phyloP scores from a whole-genome alignment of 148 eudicot species.

The Rhododendron griersonianum region DNA sequence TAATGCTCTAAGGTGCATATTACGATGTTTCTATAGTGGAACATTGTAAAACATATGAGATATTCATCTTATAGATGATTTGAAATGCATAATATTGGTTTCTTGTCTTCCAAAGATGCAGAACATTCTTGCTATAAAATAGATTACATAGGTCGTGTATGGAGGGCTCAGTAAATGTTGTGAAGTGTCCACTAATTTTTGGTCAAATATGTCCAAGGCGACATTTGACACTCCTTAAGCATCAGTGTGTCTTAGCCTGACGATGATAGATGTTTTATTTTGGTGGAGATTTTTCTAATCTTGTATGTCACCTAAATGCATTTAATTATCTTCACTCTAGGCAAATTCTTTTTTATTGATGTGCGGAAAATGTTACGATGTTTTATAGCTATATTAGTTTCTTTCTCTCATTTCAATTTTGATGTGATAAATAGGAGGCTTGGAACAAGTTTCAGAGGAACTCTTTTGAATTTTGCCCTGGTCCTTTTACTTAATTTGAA shows the following conservation, averaged over 20 bases:
- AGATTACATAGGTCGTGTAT: neutral
- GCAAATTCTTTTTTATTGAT: neutral
- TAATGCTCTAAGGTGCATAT: no score
- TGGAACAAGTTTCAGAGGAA: conserved; percentile 9
- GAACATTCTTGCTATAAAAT: neutral
- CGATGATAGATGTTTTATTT: neutral
- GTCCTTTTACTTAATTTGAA: neutral
- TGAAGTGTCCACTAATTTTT: neutral
- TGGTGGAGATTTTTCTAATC: neutral
- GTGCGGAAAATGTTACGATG: neutral
- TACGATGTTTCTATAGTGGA: neutral
- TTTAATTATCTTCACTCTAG: neutral
- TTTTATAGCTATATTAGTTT: neutral
- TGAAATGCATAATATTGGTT: neutral
- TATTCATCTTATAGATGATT: neutral
- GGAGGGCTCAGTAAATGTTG: neutral
- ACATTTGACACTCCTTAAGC: neutral
- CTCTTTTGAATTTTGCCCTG: neutral
- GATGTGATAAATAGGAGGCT: conserved; percentile 12
- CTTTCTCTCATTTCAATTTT: conserved; percentile 3
- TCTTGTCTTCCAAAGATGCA: neutral
- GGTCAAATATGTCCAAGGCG: neutral
- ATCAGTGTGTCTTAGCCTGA: neutral
- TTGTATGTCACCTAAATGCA: neutral
- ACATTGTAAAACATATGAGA: neutral